Conservation (phyloP, 805 yeast species). For the Suhomyces emberorum region DNA sequence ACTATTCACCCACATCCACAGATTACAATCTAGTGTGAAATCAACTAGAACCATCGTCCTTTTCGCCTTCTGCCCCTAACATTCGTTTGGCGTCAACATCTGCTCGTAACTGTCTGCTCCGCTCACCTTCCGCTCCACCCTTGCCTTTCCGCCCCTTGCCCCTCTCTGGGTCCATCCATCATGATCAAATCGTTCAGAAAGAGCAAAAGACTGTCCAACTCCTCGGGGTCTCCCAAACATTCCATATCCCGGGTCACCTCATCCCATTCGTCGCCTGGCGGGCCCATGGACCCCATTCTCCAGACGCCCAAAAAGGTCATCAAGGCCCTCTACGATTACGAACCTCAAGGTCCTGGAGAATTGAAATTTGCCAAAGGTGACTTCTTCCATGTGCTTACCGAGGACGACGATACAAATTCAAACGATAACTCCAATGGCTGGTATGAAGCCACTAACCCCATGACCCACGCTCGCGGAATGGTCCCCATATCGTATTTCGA, state of each 20-base stretch:
- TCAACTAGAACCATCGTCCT: too few species aligned
- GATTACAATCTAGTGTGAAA: too few species aligned
- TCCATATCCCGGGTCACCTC: constrained; percentile 29
- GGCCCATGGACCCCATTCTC: constrained; percentile 19
- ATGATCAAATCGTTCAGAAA: constrained; percentile 44
- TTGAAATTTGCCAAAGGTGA: constrained; percentile 78
- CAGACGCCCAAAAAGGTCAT: constrained; percentile 78
- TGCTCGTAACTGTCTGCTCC: too few species aligned
- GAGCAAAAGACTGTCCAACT: constrained; percentile 36
- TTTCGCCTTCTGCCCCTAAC: too few species aligned
- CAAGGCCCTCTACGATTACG: constrained; percentile 73
- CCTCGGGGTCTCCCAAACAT: constrained; percentile 30
- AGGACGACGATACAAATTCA: constrained; percentile 22
- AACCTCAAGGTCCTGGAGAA: constrained; percentile 78
- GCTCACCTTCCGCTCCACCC: too few species aligned
- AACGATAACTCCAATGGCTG: constrained; percentile 63
- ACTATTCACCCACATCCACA: too few species aligned
- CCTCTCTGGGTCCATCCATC: too few species aligned
- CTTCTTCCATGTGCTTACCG: constrained; percentile 68
- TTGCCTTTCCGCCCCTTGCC: too few species aligned
- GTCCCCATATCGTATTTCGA: constrained; percentile 87
- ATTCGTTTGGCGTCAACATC: too few species aligned
- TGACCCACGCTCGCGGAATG: constrained; percentile 71
- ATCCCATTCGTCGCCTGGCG: constrained; percentile 11
- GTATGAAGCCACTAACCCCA: constrained; percentile 88